A percentile compares a stretch with the other conserved stretches of the same genome.
Evolutionary conservation across 2,329 filamentous ascomycete species (phyloP).

Genomic region (Claviceps lovelessii): DNA sequence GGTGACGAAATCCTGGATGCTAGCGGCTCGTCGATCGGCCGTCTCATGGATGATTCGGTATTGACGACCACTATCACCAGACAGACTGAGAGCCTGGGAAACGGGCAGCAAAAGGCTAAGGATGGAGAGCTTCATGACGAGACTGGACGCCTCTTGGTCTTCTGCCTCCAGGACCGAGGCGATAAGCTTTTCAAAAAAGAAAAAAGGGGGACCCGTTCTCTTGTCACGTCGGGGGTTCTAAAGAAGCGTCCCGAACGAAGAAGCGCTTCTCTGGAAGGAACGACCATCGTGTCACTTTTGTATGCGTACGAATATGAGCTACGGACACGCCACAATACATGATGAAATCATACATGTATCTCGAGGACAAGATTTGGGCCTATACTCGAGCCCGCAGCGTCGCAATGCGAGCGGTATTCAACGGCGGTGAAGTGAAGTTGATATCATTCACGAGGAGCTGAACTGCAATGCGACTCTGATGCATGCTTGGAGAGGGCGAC

Average conservation of each 20-base stretch:
- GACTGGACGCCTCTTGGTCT: background rate
- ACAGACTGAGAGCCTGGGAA: slow-evolving; percentile 3
- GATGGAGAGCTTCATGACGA: slow-evolving; percentile 12
- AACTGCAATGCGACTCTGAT: background rate
- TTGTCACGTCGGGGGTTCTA: background rate
- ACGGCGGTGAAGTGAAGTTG: background rate
- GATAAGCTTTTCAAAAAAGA: background rate
- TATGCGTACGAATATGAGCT: background rate
- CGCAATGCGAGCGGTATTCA: background rate
- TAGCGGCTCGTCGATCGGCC: slow-evolving; percentile 8
- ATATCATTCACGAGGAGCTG: background rate
- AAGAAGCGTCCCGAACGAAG: background rate
- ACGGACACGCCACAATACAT: background rate
- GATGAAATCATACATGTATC: background rate
- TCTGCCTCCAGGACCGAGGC: background rate
- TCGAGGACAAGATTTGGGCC: background rate
- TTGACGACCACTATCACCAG: slow-evolving; percentile 7
- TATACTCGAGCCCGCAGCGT: background rate
- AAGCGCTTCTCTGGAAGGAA: background rate
- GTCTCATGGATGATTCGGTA: slow-evolving; percentile 11
- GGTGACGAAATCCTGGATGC: slow-evolving; percentile 34
- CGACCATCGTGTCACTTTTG: background rate
- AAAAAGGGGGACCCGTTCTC: background rate
- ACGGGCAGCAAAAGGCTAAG: background rate
- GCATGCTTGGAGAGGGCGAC: background rate